Base-by-base conservation (phyloP, 1,139 yeast species). In the Debaryomycetaceae sp. region DNA sequence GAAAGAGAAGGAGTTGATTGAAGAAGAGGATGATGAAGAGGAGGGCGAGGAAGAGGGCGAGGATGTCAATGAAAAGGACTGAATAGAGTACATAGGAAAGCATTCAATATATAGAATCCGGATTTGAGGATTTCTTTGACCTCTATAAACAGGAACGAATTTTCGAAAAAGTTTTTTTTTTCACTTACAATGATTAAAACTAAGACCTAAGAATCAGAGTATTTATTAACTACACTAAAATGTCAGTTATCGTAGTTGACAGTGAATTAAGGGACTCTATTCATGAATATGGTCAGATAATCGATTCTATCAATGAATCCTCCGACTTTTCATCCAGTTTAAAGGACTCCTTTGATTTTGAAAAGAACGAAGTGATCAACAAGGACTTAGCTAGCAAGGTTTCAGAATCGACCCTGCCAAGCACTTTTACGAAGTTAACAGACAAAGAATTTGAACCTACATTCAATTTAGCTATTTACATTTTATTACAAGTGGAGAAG, bases 381-480 rank as follows among this genome's bases (percentile, higher is more conserved):
- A 62, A 63, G 46, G 63, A 54, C 33, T 58, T 72, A 48, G 55
- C 60, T 35, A 37, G 55, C 26, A 54, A 52, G 35, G 55, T 72
- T 39, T 54, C 60, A 43, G 55, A 49, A 30, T 56, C 57, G 11
- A 55, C 70, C 17, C 48, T 50, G 14, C 48, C 57, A 18, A 57
- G 58, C 17, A 56, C 47, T 29, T 62, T 72, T 46, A 50, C 58
- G 38, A 61, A 64, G 49, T 64, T 72, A 48, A 58, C 67, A 34
- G 76, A 71, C 48, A 67, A 63, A 48, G 78, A 71, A 45, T 70
- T 71, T 43, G 77, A 71, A 51, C 70, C 77, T 13, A 58, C 75
- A 15, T 67, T 70, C 57, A 69, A 72, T 52, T 63, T 73, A 51
- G 58, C 69, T 44, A 54, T 67, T 35, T 65, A 70, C 52, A 58